phyloP scores from a whole-genome alignment of 2,329 filamentous ascomycete genomes.

The Sporothrix brasiliensis region DNA sequence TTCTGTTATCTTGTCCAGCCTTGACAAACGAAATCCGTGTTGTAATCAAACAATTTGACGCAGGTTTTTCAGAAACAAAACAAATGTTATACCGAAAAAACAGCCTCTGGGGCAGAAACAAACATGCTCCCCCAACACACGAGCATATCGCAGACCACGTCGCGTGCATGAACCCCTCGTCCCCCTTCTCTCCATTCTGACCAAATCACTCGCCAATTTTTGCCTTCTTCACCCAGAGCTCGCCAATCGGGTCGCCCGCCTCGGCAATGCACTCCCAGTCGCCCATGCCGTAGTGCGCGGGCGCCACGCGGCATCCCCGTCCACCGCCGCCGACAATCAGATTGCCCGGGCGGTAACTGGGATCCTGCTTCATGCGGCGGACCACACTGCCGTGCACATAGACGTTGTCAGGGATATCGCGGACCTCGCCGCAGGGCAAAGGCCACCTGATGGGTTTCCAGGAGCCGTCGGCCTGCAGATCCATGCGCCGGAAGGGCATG shows the following conservation, averaged over 20 bases:
- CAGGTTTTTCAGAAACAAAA: too few relatives aligned
- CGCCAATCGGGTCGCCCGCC: conserved; percentile 68
- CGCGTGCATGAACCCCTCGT: too few relatives aligned
- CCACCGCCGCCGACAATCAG: conserved; percentile 79
- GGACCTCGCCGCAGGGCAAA: conserved; percentile 73
- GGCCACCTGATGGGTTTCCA: conserved; percentile 85
- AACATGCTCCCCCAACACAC: not conserved
- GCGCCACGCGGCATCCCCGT: conserved; percentile 65
- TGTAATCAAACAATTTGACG: too few relatives aligned
- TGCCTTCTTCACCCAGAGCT: conserved; percentile 60
- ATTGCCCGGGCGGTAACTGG: conserved; percentile 73
- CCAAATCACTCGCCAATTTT: too few relatives aligned
- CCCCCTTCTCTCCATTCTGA: too few relatives aligned
- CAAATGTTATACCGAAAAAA: too few relatives aligned
- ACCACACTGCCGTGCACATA: conserved; percentile 75
- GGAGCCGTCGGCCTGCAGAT: conserved; percentile 69
- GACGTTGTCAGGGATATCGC: conserved; percentile 72
- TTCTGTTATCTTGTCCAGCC: too few relatives aligned
- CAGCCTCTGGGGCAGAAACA: not conserved
- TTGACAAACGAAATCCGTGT: too few relatives aligned
- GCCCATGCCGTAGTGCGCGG: conserved; percentile 65
- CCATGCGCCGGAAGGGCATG: conserved; percentile 79
- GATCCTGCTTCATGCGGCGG: conserved; percentile 66
- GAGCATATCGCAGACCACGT: too few relatives aligned
- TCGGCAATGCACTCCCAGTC: conserved; percentile 70